Base-by-base conservation (phyloP, 192 early-diverging fungal genomes). In the Chytriomyces hyalinus region DNA sequence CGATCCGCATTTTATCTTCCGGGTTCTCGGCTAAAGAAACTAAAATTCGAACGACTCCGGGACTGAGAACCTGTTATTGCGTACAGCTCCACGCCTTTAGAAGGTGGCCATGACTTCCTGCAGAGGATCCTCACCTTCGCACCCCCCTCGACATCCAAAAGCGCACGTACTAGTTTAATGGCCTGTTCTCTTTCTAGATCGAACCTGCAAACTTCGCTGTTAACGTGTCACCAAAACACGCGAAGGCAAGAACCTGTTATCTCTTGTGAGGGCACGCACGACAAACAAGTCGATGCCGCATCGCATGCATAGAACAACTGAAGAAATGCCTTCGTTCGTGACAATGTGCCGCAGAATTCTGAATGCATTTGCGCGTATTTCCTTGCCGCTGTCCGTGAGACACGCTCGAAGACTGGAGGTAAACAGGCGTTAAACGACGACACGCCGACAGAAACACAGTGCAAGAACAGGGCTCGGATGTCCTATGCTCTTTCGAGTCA, bases 151-250 rank as follows among this genome's bases (percentile, higher is more conserved):
- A 86, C 80, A 71, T 94, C 91, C 20, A 94, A 78, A 73, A 94
- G 90, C 2, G 85, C 81, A 22, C 93, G 77, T 0, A 95, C 80
- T 2, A 95, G 82, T 69, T 93, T 93, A 5, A 95, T 71, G 0
- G 92, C 91, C 65, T 95, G 94, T 70, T 92, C 92, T 49, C 93
- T 80, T 67, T 95, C 94, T 45, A 89, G 80, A 51, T 95, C 93
- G 68, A 57, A 71, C 44, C 69, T 71, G 69, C 17, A 11, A n/a
- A 71, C 24, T 22, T 24, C 9, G 20, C 20, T 22, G 22, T 75
- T 60, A 22, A 49, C 46, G 22, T 15, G 43, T 50, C 26, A 28
- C 44, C 69, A 61, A 60, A n/a, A 57, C 13, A n/a, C 15, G 53
- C 13, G n/a, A 17, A 9, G 44, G 17, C 26, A 26, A 62, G 65